These are phyloP conservation scores for Sporobolomyces pararoseus DNA, from an alignment of 768 basidiomycete genomes.

Conservation along the genomic window DNA sequence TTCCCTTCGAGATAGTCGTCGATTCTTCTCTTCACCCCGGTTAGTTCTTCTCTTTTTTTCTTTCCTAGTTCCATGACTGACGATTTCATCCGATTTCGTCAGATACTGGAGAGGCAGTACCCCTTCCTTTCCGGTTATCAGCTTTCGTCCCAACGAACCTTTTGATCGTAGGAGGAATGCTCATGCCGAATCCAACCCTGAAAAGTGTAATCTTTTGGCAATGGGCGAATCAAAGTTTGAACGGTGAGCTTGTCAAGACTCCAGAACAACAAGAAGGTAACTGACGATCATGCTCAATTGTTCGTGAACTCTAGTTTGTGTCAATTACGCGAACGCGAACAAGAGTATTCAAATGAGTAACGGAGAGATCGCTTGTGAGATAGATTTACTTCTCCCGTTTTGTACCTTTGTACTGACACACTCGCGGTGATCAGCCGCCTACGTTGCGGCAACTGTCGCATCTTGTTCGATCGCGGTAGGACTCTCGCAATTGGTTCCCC, in stretches of 20 bases:
- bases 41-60: background rate
- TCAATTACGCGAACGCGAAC: conserved; percentile 53
- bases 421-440: conserved; percentile 46
- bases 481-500: conserved; percentile 50
- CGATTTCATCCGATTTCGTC: background rate
- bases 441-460: conserved; percentile 50
- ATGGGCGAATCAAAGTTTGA: conserved; percentile 51
- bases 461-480: conserved; percentile 52
- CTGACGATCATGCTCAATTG: background rate
- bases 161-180: conserved; percentile 51
- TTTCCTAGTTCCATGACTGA: background rate
- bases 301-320: conserved; percentile 40
- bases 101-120: conserved; percentile 52
- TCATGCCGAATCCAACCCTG: conserved; percentile 51
- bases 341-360: conserved; percentile 51
- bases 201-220: conserved; percentile 45
- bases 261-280: background rate
- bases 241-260: conserved; percentile 46
- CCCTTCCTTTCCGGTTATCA: conserved; percentile 52
- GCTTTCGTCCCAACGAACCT: conserved; percentile 54
- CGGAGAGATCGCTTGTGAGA: conserved; percentile 48
- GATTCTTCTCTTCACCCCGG: conserved; percentile 45
- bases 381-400: background rate
- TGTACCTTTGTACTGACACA: too few relatives aligned
- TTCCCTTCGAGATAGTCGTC: conserved; percentile 26